Base-by-base conservation (phyloP, 2,329 filamentous ascomycete species). In the Knufia fluminis region DNA sequence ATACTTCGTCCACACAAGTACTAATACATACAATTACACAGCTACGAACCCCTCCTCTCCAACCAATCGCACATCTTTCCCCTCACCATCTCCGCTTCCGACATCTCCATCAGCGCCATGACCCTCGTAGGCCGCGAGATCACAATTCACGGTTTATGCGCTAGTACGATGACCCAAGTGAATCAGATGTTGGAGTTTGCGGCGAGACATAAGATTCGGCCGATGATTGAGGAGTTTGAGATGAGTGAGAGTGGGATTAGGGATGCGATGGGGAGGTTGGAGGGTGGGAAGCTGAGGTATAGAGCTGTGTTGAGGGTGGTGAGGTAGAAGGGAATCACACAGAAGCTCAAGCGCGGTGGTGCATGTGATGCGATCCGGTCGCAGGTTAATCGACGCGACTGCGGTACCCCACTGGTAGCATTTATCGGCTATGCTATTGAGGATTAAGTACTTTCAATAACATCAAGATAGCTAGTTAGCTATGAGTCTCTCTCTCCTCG, bases 121-220 rank as follows among this genome's bases (percentile, higher is more conserved):
- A 61, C 60, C 14, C 51, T 64, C 56, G 61, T 33, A 56, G 66
- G 48, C 54, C 59, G 35, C 54, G 63, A 46, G 61, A 64, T 3
- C 60, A 63, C 26, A 58, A 86, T 71, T 67, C 70, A 0, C 55
- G 83, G 19, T 54, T 83, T 10, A 42, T 61, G 60, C 36, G 58
- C 19, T 60, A 4, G 71, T 74, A 52, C 82, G 79, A 4, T 67
- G 79, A 31, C 28, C n/a, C 77, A 74, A 1, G 69, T 92, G 2
- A 73, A 79, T 53, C 82, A 81, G 9, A 81, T 85, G 51, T 75
- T 88, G 44, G 71, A 70, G 2, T 88, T 88, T 60, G 76, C 82
- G 0, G 67, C 73, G 52, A 66, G 71, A 17, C 79, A 86, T 57
- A 71, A 71, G 2, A 73, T 88, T 56, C 76, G 78, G 64, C 83